These are phyloP conservation scores for Diaporthe citriasiana DNA, from an alignment of 2,329 filamentous ascomycete genomes.

Conservation along the genomic window DNA sequence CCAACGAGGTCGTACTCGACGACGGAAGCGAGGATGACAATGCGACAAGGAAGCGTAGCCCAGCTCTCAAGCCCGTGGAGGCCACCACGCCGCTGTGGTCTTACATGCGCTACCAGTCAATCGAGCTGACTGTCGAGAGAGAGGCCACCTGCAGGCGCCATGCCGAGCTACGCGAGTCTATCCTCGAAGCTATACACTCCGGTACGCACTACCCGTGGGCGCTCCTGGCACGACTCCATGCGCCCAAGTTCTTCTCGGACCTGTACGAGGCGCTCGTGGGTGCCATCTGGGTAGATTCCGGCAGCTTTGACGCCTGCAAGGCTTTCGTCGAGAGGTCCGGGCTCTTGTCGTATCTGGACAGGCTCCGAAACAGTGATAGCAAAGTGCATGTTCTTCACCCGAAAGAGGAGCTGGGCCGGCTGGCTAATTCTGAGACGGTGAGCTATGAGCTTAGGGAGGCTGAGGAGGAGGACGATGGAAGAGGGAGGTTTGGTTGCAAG, in stretches of 20 bases:
- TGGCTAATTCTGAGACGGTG: slow-evolving; percentile 67
- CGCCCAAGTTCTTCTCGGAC: slow-evolving; percentile 86
- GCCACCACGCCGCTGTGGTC: slow-evolving; percentile 69
- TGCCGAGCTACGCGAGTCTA: slow-evolving; percentile 58
- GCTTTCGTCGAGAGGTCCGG: slow-evolving; percentile 74
- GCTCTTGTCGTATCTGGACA: slow-evolving; percentile 72
- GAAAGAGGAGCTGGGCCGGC: slow-evolving; percentile 76
- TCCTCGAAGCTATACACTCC: slow-evolving; percentile 65
- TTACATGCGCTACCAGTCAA: slow-evolving; percentile 74
- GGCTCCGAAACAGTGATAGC: slow-evolving; percentile 67
- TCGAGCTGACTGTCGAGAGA: slow-evolving; percentile 63
- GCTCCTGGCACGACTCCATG: slow-evolving; percentile 73
- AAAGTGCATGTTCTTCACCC: slow-evolving; percentile 72
- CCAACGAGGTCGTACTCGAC: slow-evolving; percentile 41
- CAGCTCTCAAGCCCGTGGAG: slow-evolving; percentile 42
- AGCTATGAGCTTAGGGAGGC: slow-evolving; percentile 62
- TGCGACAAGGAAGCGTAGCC: slow-evolving; percentile 45
- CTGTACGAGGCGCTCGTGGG: slow-evolving; percentile 85
- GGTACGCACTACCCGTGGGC: slow-evolving; percentile 81
- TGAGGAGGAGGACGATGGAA: slow-evolving; percentile 43
- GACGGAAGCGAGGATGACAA: slow-evolving; percentile 10
- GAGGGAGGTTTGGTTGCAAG: slow-evolving; percentile 57
- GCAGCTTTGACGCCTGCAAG: slow-evolving; percentile 71
- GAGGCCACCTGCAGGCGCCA: slow-evolving; percentile 61
- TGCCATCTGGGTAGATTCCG: slow-evolving; percentile 86